Percentiles rank a stretch among this genome's conserved stretches.
Evolutionary conservation across 257 asterid species (phyloP).

Genomic region (Avicennia marina): DNA sequence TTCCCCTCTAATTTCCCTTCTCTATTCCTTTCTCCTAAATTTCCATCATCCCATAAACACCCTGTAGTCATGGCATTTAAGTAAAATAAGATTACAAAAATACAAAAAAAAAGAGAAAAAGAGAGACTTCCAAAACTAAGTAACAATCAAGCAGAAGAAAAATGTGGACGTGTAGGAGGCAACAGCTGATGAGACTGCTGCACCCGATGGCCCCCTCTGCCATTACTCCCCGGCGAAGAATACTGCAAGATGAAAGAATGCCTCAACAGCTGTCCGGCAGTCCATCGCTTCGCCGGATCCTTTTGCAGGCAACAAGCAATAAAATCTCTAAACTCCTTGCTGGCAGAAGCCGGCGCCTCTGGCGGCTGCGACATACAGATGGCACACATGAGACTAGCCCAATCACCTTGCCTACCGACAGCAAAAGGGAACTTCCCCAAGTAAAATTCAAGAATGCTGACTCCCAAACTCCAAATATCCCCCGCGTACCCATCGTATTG

Average conservation of each 20-base stretch:
- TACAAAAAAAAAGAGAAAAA: neutral
- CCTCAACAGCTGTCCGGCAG: conserved; percentile 42
- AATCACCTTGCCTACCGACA: conserved; percentile 75
- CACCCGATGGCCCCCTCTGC: conserved; percentile 19
- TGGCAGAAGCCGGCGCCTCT: conserved; percentile 61
- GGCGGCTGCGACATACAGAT: conserved; percentile 90
- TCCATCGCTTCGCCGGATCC: conserved; percentile 46
- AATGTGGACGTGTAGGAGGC: conserved; percentile 61
- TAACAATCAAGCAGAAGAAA: conserved; percentile 45
- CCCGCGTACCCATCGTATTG: conserved; percentile 79
- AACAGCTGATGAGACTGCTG: conserved; percentile 52
- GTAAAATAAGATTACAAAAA: conserved; percentile 7
- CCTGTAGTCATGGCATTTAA: conserved; percentile 10
- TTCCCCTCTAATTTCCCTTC: conserved; percentile 2
- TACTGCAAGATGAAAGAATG: conserved; percentile 50
- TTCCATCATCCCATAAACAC: conserved; percentile 17
- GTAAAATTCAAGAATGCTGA: conserved; percentile 77
- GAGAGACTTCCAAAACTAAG: conserved; percentile 9
- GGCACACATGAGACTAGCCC: conserved; percentile 87
- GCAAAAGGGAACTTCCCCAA: conserved; percentile 67
- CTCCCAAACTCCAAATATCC: conserved; percentile 88
- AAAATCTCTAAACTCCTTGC: conserved; percentile 57
- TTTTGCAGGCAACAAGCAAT: conserved; percentile 51
- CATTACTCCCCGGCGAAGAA: conserved; percentile 31
- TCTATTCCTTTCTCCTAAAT: conserved; percentile 16